phyloP scores from a whole-genome alignment of 116 monocot genomes.

The Cymodocea nodosa region DNA sequence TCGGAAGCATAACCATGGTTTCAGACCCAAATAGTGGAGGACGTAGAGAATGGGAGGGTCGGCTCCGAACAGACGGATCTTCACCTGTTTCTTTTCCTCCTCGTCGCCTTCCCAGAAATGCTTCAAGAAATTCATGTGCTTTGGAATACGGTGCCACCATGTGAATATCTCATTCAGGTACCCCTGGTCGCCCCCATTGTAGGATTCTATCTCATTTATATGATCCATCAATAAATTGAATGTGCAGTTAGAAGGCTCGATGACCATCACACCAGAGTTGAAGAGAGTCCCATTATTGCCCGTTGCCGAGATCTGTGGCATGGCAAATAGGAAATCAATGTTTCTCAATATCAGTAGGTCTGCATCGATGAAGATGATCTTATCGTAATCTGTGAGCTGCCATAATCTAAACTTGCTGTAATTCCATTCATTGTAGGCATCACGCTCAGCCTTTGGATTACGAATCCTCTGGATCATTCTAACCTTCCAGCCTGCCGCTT shows the following conservation, averaged over 20 bases:
- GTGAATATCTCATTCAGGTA: slow-evolving; percentile 89
- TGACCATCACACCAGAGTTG: slow-evolving; percentile 92
- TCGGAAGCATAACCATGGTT: slow-evolving; percentile 90
- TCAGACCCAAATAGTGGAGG: slow-evolving; percentile 73
- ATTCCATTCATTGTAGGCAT: slow-evolving; percentile 96
- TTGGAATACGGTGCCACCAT: slow-evolving; percentile 94
- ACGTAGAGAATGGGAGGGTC: slow-evolving; percentile 79
- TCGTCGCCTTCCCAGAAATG: slow-evolving; percentile 80
- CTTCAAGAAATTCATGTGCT: slow-evolving; percentile 91
- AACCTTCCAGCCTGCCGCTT: slow-evolving; percentile 85
- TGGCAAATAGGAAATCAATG: slow-evolving; percentile 70
- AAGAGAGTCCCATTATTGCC: slow-evolving; percentile 85
- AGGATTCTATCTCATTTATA: slow-evolving; percentile 69
- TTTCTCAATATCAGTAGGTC: slow-evolving; percentile 74
- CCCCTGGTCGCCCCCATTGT: slow-evolving; percentile 95
- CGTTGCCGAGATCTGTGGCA: slow-evolving; percentile 70
- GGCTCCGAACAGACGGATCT: slow-evolving; percentile 43
- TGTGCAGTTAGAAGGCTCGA: slow-evolving; percentile 88
- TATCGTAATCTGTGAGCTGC: slow-evolving; percentile 93
- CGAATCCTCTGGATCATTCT: slow-evolving; percentile 70
- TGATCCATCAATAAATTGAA: slow-evolving; percentile 83
- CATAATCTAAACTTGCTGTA: slow-evolving; percentile 97
- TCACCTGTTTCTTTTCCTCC: slow-evolving; percentile 47
- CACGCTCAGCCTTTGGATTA: slow-evolving; percentile 68
- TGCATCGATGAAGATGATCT: slow-evolving; percentile 88